Evolutionary conservation across 78 protist genomes (phyloP).

Genomic region (Dictyostelium brefeldianum): DNA sequence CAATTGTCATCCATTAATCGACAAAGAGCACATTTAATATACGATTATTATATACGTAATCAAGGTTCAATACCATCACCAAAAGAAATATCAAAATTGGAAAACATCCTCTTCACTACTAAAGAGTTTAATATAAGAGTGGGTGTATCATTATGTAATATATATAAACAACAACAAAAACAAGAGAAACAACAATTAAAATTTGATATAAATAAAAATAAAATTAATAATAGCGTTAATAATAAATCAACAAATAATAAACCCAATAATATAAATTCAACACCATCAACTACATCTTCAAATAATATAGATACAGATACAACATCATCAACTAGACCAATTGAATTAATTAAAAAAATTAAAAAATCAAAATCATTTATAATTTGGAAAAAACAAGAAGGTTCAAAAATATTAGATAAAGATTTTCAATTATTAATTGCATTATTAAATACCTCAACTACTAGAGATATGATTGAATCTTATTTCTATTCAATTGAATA

Average conservation of each 20-base stretch:
- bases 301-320: no score
- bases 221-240: not conserved
- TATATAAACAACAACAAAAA: conserved; percentile 18
- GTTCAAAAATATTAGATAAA: not conserved
- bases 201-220: not conserved
- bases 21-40: conserved; percentile 38
- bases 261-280: not conserved
- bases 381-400: conserved; percentile 24
- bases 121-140: conserved; percentile 4
- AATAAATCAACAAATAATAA: not conserved
- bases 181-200: not conserved
- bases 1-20: conserved; percentile 42
- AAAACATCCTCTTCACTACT: conserved; percentile 16
- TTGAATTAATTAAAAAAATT: conserved; percentile 1
- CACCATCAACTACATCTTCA: not conserved
- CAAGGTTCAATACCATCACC: conserved; percentile 38
- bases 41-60: conserved; percentile 3
- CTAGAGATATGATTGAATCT: conserved; percentile 20
- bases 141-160: conserved; percentile 25
- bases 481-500: conserved; percentile 25
- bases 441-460: not conserved
- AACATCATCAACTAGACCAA: not conserved
- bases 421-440: not conserved
- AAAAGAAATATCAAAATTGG: not conserved
- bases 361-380: conserved; percentile 33